Base-by-base conservation (phyloP, 345 rosid species). In the Punica granatum region DNA sequence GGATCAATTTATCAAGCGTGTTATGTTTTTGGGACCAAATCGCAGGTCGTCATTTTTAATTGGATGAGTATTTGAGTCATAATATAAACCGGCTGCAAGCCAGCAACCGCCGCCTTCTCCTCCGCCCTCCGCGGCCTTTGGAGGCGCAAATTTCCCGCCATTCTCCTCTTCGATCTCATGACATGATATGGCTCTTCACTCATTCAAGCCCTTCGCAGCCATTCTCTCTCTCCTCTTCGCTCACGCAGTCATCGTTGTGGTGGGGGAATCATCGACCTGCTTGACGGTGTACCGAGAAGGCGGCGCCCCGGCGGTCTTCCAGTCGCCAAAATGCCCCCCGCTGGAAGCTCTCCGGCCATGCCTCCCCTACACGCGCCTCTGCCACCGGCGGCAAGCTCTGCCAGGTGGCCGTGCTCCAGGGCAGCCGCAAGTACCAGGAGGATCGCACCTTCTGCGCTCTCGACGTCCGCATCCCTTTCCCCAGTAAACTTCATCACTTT, bases 291-390 rank as follows among this genome's bases (percentile, higher is more conserved):
- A 92, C 78, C 87, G 81, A 73, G 76, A 86, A 78, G 98, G 98
- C 41, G 98, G 96, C 69, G 96, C 96, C 60, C 92, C 91, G 26
- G 96, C 95, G 0, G 98, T 90, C 31, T 88, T 92, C 49, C 90
- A 74, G 51, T 90, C 96, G n/a, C 88, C 89, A 3, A 85, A 86
- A 78, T 92, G 96, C 75, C 96, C 98, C 77, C 86, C 79, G n/a
- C 34, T 88, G 98, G 98, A 86, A 73, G 70, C 88, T 88, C 65
- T 81, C 80, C 1, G 54, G 74, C 44, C 69, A 69, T 69, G 78
- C 61, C 41, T 80, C 86, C 19, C 77, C 39, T 51, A 63, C 65
- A 16, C 60, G 67, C 25, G 6, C 74, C 72, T 8, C 77, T 21
- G 16, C 77, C 53, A 9, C 76, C 23, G 31, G 70, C 23, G 31